Evolutionary conservation across 2,329 filamentous ascomycete genomes (phyloP).

Genomic region (Botryotinia globosa): DNA sequence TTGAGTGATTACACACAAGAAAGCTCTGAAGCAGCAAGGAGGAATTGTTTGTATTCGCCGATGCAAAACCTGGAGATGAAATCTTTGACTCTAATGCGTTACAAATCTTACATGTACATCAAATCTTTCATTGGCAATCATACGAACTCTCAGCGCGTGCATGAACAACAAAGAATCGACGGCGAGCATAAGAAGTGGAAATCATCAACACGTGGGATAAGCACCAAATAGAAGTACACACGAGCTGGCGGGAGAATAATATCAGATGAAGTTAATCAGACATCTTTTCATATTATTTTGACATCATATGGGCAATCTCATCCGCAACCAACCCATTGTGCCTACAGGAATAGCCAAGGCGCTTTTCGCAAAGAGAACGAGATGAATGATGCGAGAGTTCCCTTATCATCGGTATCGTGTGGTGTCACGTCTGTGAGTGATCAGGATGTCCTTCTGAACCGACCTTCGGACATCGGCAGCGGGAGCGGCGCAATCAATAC

Average conservation of each 20-base stretch:
- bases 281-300: neutral
- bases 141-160: neutral
- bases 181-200: conserved; percentile 2
- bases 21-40: conserved; percentile 12
- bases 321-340: neutral
- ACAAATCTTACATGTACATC: conserved; percentile 6
- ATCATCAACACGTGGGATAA: conserved; percentile 3
- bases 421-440: neutral
- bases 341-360: neutral
- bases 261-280: neutral
- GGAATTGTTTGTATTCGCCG: neutral
- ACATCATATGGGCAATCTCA: neutral
- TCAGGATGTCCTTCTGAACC: neutral
- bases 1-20: neutral
- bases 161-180: neutral
- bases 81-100: neutral
- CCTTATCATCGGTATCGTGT: neutral
- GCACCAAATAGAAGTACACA: conserved; percentile 7
- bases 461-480: neutral
- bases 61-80: neutral
- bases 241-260: neutral
- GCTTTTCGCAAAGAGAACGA: conserved; percentile 7
- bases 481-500: conserved; percentile 5
- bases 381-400: neutral
- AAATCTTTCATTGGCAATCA: neutral